Evolutionary conservation across 805 yeast genomes (phyloP), one percentile per base, ranked within the genome.

Genomic region (Saturnispora sanitii): DNA sequence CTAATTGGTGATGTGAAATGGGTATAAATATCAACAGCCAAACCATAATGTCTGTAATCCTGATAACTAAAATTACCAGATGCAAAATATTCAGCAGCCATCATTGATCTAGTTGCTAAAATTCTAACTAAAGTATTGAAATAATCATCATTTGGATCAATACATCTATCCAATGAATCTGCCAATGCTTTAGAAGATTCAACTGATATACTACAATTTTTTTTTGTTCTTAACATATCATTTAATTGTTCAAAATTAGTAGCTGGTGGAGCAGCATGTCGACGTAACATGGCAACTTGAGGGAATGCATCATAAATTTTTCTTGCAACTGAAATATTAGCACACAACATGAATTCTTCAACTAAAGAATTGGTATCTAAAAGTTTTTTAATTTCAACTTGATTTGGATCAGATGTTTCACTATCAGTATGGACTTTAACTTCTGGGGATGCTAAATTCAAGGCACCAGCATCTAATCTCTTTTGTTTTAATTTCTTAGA

Each of bases 1-100:
- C 99, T 78, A 56, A 92, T 92, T 8, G 99, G 99, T 2, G 96
- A 87, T 2, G 99, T 92, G 70, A 88, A 92, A 70, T 92, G 99
- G 1, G 99, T 92, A 62, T 92, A 92, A 35, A 92, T 92, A 51
- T 88, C 96, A 39, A 90, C 87, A 3, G 99, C 99, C 48, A 92
- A 71, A 60, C 99, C 99, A 61, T 92, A 92, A 69, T 92, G 99
- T 47, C 81, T 77, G 68, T 85, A 92, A 49, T 92, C 98, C 12
- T 94, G 78, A 56, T 86, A 85, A 8, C 94, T 83, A 54, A 71
- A 85, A 13, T 82, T 77, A 7, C 99, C 97, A 0, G 95, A 76
- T 9, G 94, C 79, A 65, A 92, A 92, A 57, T 92, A 92, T 58
- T 90, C 96, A 2, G 99, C 99, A 2, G 98, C 95, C 82, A 87